Base-by-base conservation (phyloP, 371 early-diverging fungal species). In the Aphelidium insulamus region DNA sequence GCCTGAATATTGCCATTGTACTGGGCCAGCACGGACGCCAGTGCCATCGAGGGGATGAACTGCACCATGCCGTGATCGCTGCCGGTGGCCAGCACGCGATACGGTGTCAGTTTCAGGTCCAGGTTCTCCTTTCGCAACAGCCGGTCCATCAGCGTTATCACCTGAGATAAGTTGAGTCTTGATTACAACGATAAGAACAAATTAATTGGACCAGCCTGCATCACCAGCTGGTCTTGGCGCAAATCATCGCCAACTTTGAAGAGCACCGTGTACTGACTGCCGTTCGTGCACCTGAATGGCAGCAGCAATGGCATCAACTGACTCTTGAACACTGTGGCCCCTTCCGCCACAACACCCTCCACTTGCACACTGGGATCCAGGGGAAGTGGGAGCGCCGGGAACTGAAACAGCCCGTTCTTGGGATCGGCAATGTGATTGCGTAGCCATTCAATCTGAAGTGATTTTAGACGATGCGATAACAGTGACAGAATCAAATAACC, bases 171-270 rank as follows among this genome's bases (percentile, higher is more conserved):
- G n/a, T n/a, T n/a, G n/a, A n/a, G n/a, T n/a, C n/a, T n/a, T n/a
- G n/a, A n/a, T n/a, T n/a, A n/a, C n/a, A n/a, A n/a, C n/a, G n/a
- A n/a, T n/a, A n/a, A n/a, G n/a, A n/a, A n/a, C n/a, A n/a, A n/a
- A n/a, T n/a, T n/a, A n/a, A n/a, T n/a, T n/a, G n/a, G n/a, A n/a
- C n/a, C n/a, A n/a, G n/a, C n/a, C n/a, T n/a, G n/a, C 26, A 97
- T 78, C 4, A 88, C 86, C 17, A 97, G 59, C 49, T 92, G 92
- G 58, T 97, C 97, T 56, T 97, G 97, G 19, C 94, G 55, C 50
- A 97, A 52, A 44, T 97, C 97, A 49, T 97, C 97, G 4, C 97
- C 97, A 0, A 69, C 59, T 49, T 97, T 97, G 63, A 87, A 91
- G 3, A 97, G 90, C 6, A 83, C 66, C 2, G 77, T 72, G 41